Base-by-base conservation (phyloP, 192 early-diverging fungal species). In the Entomortierella beljakovae region DNA sequence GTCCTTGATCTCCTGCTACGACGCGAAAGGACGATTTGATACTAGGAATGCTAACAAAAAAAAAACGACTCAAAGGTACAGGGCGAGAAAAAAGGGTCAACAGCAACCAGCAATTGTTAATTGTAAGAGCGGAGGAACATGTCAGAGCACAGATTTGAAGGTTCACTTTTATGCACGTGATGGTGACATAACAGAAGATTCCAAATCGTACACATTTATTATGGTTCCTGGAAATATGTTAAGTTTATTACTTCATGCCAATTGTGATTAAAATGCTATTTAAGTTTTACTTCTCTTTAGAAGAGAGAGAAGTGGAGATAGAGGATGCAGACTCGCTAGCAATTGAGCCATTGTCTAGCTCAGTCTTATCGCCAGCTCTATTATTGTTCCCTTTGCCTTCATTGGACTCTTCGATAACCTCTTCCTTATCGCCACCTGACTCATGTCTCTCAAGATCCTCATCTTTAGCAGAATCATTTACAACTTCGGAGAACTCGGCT, bases 401-500 rank as follows among this genome's bases (percentile, higher is more conserved):
- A 46, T 20, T 16, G 11, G 43, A 5, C 43, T 46, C 43, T 2
- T 46, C 43, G 3, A 46, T 3, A 11, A 46, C 43, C 15, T 46
- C 43, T 16, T 46, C 43, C 15, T 46, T 46, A 15, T 46, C 43
- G 20, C 43, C 43, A 46, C 43, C 51, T 1, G 28, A 5, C 2
- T 53, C 51, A 53, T 53, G 23, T 6, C 15, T n/a, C 25, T 28
- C 28, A 15, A 53, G 25, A 9, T 53, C 51, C 23, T 6, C 2
- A 8, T 9, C 51, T 25, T 53, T 29, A 9, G 22, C 28, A 5
- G 28, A 9, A 23, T 2, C 23, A 2, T 29, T 29, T 1, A 25
- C 51, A 23, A 53, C 51, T 25, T 53, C 51, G 9, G 51, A 53
- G 23, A 53, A 53, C 51, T 53, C 51, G 7, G 51, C 51, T 31